A percentile compares a stretch with the other conserved stretches of the same genome.
Evolutionary conservation across 129 eudicot species (phyloP).

Genomic region (Deinandra increscens): DNA sequence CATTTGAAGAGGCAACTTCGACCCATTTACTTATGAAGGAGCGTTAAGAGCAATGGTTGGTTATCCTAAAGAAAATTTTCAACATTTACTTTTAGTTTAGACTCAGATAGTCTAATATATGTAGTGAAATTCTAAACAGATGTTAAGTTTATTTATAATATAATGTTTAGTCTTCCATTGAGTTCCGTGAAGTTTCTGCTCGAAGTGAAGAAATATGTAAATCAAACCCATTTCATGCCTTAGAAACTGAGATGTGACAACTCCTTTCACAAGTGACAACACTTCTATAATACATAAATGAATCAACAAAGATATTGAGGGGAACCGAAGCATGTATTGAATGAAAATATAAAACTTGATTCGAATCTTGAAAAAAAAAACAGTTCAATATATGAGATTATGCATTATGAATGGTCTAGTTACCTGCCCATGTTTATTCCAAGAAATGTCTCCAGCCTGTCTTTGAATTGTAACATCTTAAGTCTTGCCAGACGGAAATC

Average conservation of each 20-base stretch:
- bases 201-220: neutral
- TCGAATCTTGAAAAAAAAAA: conserved; percentile 14
- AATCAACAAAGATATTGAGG: neutral
- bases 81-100: neutral
- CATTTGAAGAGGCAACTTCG: neutral
- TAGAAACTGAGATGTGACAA: neutral
- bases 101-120: neutral
- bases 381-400: conserved; percentile 21
- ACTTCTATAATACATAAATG: neutral
- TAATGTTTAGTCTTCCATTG: neutral
- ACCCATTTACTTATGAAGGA: conserved; percentile 5
- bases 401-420: conserved; percentile 15
- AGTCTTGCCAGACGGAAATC: conserved; percentile 82
- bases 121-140: neutral
- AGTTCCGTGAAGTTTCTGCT: neutral
- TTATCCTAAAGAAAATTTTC: neutral
- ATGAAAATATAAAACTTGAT: neutral
- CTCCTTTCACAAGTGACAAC: neutral
- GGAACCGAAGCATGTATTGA: neutral
- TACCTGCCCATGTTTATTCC: conserved; percentile 99
- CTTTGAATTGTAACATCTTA: conserved; percentile 72
- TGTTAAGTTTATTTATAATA: neutral
- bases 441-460: conserved; percentile 87
- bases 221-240: neutral
- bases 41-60: no score